Percentiles rank a stretch among this genome's conserved stretches.
Conservation (phyloP, 768 basidiomycete species). For the Tylopilus plumbeoviolaceoides region DNA sequence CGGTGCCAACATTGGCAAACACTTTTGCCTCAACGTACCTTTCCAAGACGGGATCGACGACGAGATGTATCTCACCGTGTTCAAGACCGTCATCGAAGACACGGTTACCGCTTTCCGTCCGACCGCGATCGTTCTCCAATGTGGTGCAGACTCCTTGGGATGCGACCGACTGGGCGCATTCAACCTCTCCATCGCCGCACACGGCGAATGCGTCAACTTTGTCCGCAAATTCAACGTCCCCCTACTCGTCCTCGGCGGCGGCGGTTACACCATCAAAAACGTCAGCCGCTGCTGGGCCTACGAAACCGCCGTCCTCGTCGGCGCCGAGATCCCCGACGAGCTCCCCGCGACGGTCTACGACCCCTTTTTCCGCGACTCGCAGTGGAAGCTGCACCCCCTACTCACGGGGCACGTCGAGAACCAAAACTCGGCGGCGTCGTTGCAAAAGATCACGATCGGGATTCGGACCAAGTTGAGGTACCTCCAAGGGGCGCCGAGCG, state of each 20-base stretch:
- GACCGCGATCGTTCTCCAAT: conserved; percentile 89
- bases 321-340: conserved; percentile 76
- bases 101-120: conserved; percentile 87
- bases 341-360: conserved; percentile 90
- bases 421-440: conserved; percentile 75
- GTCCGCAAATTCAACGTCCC: conserved; percentile 91
- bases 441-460: conserved; percentile 84
- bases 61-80: conserved; percentile 91
- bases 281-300: conserved; percentile 99
- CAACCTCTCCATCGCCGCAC: conserved; percentile 95
- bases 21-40: conserved; percentile 94
- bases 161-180: conserved; percentile 95
- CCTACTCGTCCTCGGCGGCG: conserved; percentile 87
- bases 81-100: conserved; percentile 95
- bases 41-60: conserved; percentile 96
- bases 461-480: conserved; percentile 88
- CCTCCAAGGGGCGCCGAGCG: conserved; percentile 93
- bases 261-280: conserved; percentile 95
- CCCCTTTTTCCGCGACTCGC: conserved; percentile 85
- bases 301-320: conserved; percentile 91
- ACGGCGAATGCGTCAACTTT: conserved; percentile 97
- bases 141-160: conserved; percentile 94
- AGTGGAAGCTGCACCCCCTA: conserved; percentile 92
- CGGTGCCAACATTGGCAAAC: conserved; percentile 81
- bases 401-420: conserved; percentile 91